phyloP scores from a whole-genome alignment of 176 grass and related monocot species.

The Carex kokanica region DNA sequence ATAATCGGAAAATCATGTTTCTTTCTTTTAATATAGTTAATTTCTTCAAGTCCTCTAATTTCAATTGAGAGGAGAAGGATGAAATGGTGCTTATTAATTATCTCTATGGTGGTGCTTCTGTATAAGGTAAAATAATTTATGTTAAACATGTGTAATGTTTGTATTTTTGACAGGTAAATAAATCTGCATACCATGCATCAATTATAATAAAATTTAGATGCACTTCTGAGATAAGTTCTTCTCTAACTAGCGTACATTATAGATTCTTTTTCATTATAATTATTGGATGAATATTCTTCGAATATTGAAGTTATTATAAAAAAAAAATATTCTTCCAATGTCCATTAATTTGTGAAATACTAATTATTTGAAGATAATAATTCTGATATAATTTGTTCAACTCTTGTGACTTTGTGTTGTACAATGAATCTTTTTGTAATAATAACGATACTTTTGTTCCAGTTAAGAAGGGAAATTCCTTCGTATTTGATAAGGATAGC shows the following conservation, averaged over 20 bases:
- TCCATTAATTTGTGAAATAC: not conserved
- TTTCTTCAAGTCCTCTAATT: conserved; percentile 13
- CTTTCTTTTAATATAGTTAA: conserved; percentile 19
- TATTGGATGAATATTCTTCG: not conserved
- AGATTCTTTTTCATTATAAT: not conserved
- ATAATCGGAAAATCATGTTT: not conserved
- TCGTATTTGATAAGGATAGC: conserved; percentile 14
- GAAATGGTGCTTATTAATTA: conserved; percentile 4
- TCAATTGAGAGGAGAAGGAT: conserved; percentile 13
- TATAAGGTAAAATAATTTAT: conserved; percentile 24
- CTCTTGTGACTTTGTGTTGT: not conserved
- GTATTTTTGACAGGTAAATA: not conserved
- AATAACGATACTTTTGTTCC: no score
- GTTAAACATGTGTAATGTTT: not conserved
- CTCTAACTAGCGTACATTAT: not conserved
- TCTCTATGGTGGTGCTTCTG: conserved; percentile 3
- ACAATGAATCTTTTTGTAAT: not conserved
- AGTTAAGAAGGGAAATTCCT: conserved; percentile 13
- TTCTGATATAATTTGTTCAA: conserved; percentile 3
- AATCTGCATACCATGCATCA: not conserved
- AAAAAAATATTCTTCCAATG: not conserved
- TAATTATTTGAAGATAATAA: not conserved
- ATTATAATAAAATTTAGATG: not conserved
- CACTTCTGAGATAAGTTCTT: not conserved
- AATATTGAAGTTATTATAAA: not conserved